A percentile compares a stretch with the other conserved stretches of the same genome.
Evolutionary conservation across 495 filamentous ascomycete species (phyloP).

Genomic region (Hypoxylon rickii): DNA sequence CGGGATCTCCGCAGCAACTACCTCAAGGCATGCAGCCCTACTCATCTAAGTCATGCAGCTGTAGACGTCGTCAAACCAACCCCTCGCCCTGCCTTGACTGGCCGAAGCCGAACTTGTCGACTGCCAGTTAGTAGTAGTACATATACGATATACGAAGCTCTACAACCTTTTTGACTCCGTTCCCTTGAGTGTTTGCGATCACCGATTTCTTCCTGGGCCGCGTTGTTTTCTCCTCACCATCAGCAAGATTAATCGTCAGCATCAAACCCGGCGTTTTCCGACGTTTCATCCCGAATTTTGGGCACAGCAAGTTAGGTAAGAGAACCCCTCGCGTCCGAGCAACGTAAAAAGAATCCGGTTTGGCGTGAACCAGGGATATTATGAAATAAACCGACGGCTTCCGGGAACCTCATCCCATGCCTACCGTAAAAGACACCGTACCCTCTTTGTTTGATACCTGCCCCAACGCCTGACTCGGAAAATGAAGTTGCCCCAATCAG

Average conservation of each 20-base stretch:
- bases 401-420: constrained; percentile 18
- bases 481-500: constrained; percentile 11
- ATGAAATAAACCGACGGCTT: constrained; percentile 24
- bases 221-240: too few species aligned
- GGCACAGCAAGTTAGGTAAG: too few species aligned
- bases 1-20: neutral
- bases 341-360: constrained; percentile 9
- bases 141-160: constrained; percentile 30
- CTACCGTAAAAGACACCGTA: constrained; percentile 11
- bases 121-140: constrained; percentile 29
- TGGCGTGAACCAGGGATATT: constrained; percentile 11
- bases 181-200: constrained; percentile 8
- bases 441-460: constrained; percentile 17
- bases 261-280: too few species aligned
- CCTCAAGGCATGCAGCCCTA: constrained; percentile 5
- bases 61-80: constrained; percentile 20
- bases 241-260: too few species aligned
- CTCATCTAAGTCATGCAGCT: constrained; percentile 27
- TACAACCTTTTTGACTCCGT: constrained; percentile 26
- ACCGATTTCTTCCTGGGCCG: neutral
- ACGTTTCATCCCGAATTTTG: too few species aligned
- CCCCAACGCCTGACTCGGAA: constrained; percentile 28
- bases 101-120: constrained; percentile 9
- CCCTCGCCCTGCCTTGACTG: constrained; percentile 2
- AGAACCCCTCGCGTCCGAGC: constrained; percentile 5